These are phyloP conservation scores for Pseudozyma pruni DNA, from an alignment of 1,284 basidiomycete genomes.

Conservation along the genomic window DNA sequence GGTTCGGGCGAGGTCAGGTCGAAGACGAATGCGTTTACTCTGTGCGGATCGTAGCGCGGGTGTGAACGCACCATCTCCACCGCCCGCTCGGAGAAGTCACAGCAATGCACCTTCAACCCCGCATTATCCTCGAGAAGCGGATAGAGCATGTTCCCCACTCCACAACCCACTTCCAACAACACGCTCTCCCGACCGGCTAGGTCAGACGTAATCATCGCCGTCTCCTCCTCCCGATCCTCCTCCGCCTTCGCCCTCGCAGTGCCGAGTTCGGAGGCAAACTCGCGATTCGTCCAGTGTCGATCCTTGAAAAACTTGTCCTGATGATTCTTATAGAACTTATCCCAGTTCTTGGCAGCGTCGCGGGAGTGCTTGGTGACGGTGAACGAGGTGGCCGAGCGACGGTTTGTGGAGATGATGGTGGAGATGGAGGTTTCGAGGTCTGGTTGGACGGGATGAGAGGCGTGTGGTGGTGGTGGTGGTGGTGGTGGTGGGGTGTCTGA, in stretches of 20 bases:
- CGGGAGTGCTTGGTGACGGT: slow-evolving; percentile 57
- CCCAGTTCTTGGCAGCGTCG: slow-evolving; percentile 65
- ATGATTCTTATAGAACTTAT: slow-evolving; percentile 68
- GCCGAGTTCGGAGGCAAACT: slow-evolving; percentile 49
- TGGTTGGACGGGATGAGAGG: slow-evolving; percentile 9
- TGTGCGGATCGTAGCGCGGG: slow-evolving; percentile 40
- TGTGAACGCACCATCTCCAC: slow-evolving; percentile 63
- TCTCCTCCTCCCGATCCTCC: slow-evolving; percentile 38
- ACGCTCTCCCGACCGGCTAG: slow-evolving; percentile 28
- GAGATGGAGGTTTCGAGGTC: slow-evolving; percentile 30
- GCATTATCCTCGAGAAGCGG: slow-evolving; percentile 56
- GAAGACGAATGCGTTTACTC: slow-evolving; percentile 67
- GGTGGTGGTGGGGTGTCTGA: slow-evolving; percentile 1
- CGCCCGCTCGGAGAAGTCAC: slow-evolving; percentile 65
- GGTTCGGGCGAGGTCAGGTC: slow-evolving; percentile 53
- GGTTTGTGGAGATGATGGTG: slow-evolving; percentile 42
- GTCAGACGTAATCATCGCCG: slow-evolving; percentile 5
- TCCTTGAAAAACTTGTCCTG: slow-evolving; percentile 68
- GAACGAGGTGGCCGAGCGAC: slow-evolving; percentile 49
- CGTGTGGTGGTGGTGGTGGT: slow-evolving; percentile 16
- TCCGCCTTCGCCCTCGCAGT: slow-evolving; percentile 9
- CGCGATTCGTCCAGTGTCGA: slow-evolving; percentile 68
- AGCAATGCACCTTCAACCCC: slow-evolving; percentile 60
- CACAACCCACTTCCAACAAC: slow-evolving; percentile 65
- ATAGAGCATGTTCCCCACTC: slow-evolving; percentile 66